A percentile compares a stretch with the other conserved stretches of the same genome.
Evolutionary conservation across 2,329 filamentous ascomycete species (phyloP).

Genomic region (Chaetothyriales sp.): DNA sequence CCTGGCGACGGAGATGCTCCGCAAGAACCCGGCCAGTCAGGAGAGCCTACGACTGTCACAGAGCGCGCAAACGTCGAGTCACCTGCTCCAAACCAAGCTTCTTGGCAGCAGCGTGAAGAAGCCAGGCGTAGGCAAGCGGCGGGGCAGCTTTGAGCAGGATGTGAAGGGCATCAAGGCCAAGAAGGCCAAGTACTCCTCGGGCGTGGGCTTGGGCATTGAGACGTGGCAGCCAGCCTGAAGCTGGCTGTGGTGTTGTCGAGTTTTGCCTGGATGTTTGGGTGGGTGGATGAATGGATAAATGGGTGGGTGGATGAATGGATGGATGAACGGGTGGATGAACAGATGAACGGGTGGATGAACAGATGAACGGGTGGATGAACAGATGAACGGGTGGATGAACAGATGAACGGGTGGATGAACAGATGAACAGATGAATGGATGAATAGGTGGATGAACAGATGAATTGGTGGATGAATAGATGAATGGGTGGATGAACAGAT

Average conservation of each 20-base stretch:
- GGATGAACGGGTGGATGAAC: too few relatives aligned
- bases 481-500: too few relatives aligned
- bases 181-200: slow-evolving; percentile 36
- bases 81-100: slow-evolving; percentile 46
- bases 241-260: background rate
- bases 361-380: too few relatives aligned
- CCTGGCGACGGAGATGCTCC: slow-evolving; percentile 60
- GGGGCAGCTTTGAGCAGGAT: slow-evolving; percentile 25
- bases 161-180: slow-evolving; percentile 33
- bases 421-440: too few relatives aligned
- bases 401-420: too few relatives aligned
- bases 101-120: slow-evolving; percentile 50
- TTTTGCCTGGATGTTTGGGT: background rate
- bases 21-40: slow-evolving; percentile 37
- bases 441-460: too few relatives aligned
- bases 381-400: too few relatives aligned
- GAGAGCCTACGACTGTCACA: slow-evolving; percentile 23
- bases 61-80: slow-evolving; percentile 31
- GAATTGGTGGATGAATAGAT: too few relatives aligned
- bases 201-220: slow-evolving; percentile 45
- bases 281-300: background rate
- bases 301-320: too few relatives aligned
- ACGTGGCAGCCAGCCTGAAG: slow-evolving; percentile 20
- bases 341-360: too few relatives aligned
- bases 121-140: slow-evolving; percentile 31